Conservation (phyloP, 176 grass and related monocot genomes). For the Raddia guianensis region DNA sequence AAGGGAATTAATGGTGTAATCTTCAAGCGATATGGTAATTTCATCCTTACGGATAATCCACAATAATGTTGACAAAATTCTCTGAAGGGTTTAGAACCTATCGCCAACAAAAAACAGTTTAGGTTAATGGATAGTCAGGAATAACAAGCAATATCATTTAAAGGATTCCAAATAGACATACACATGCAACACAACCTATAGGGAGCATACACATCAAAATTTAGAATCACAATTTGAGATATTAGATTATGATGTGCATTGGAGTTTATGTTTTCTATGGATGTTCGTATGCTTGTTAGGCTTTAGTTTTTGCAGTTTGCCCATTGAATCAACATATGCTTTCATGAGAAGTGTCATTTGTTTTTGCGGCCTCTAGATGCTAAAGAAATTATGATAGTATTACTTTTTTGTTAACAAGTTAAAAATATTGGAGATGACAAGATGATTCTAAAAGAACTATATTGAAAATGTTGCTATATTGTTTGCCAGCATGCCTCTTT, state of each 20-base stretch:
- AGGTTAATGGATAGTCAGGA: not conserved
- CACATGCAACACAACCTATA: not conserved
- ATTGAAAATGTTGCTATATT: too few relatives aligned
- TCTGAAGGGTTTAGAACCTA: slow-evolving; percentile 58
- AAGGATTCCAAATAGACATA: not conserved
- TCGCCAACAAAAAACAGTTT: not conserved
- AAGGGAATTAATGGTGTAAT: not conserved
- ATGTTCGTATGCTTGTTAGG: not conserved
- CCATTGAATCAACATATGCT: not conserved
- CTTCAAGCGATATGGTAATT: not conserved
- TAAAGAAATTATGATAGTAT: too few relatives aligned
- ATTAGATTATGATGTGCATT: not conserved
- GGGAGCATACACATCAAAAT: not conserved
- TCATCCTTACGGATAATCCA: slow-evolving; percentile 51
- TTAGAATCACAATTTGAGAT: not conserved
- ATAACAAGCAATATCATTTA: not conserved
- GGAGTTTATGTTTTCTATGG: not conserved
- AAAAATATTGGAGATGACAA: not conserved
- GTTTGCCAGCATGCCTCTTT: not conserved
- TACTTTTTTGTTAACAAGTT: not conserved
- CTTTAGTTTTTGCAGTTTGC: not conserved
- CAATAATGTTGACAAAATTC: slow-evolving; percentile 38
- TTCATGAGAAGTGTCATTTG: too few relatives aligned
- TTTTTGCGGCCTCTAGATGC: not conserved
- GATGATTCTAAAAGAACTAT: not conserved